A percentile compares a stretch with the other conserved stretches of the same genome.
Conservation (phyloP, 1,139 yeast genomes). For the Suhomyces kunorum region DNA sequence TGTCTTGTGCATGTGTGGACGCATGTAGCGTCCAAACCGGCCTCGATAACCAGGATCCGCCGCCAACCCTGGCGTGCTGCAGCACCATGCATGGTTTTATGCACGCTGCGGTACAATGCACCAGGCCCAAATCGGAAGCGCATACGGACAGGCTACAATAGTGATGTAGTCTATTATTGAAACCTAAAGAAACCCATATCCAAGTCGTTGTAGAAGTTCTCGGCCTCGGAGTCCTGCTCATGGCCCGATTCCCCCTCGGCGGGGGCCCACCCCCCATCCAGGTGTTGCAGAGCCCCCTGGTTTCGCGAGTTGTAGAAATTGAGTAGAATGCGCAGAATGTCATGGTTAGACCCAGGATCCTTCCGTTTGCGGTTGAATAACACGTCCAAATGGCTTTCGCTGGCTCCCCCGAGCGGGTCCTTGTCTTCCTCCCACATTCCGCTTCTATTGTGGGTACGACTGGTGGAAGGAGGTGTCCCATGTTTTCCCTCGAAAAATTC, state of each 20-base stretch:
- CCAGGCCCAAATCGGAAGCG: too few species aligned
- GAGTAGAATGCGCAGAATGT: slow-evolving; percentile 6
- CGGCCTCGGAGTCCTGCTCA: background rate
- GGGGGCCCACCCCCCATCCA: background rate
- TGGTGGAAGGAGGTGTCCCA: background rate
- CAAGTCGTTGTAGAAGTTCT: slow-evolving; percentile 25
- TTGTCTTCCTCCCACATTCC: slow-evolving; percentile 14
- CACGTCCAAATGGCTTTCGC: slow-evolving; percentile 6
- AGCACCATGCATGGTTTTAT: too few species aligned
- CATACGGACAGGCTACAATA: too few species aligned
- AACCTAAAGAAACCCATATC: slow-evolving; percentile 12
- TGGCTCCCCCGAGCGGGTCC: slow-evolving; percentile 14
- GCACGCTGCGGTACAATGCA: too few species aligned
- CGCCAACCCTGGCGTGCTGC: too few species aligned
- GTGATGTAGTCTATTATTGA: background rate
- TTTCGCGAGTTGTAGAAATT: slow-evolving; percentile 10
- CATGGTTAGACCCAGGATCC: slow-evolving; percentile 9
- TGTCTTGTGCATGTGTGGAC: too few species aligned
- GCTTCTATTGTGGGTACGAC: slow-evolving; percentile 5
- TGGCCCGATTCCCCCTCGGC: background rate
- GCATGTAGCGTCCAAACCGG: too few species aligned
- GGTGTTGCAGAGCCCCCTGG: background rate
- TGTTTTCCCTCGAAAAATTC: slow-evolving; percentile 13
- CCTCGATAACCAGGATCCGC: too few species aligned
- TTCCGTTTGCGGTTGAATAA: slow-evolving; percentile 7